Percentiles rank a stretch among this genome's conserved stretches.
Evolutionary conservation across 2,329 filamentous ascomycete species (phyloP).

Genomic region (Colletotrichum shisoi): DNA sequence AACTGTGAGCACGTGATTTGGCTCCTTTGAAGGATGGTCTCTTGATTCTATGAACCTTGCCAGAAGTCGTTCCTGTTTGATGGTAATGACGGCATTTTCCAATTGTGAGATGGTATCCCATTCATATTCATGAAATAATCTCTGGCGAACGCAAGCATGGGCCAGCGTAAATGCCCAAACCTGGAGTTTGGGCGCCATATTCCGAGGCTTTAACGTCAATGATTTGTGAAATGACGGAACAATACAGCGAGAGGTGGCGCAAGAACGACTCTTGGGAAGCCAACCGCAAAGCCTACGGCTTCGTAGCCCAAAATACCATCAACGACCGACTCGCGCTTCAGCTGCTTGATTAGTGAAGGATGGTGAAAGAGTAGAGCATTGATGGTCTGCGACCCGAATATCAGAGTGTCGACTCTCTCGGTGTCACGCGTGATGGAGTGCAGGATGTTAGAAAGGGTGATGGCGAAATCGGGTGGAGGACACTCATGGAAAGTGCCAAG

Average conservation of each 20-base stretch:
- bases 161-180: slow-evolving; percentile 10
- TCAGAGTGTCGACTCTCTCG: not conserved
- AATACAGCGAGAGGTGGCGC: too few relatives aligned
- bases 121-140: not conserved
- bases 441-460: not conserved
- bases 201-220: not conserved
- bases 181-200: slow-evolving; percentile 16
- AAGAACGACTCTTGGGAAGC: not conserved
- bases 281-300: not conserved
- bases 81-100: slow-evolving; percentile 9
- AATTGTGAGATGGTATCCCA: slow-evolving; percentile 1
- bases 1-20: slow-evolving; percentile 15
- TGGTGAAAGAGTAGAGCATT: not conserved
- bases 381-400: not conserved
- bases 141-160: slow-evolving; percentile 2
- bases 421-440: not conserved
- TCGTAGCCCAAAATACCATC: not conserved
- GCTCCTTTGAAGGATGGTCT: not conserved
- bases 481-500: not conserved
- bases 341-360: not conserved
- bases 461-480: not conserved
- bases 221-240: too few relatives aligned
- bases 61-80: slow-evolving; percentile 17
- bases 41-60: not conserved
- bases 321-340: not conserved